These are phyloP conservation scores for Drechslera avenae DNA, from an alignment of 2,329 filamentous ascomycete species.

Conservation along the genomic window DNA sequence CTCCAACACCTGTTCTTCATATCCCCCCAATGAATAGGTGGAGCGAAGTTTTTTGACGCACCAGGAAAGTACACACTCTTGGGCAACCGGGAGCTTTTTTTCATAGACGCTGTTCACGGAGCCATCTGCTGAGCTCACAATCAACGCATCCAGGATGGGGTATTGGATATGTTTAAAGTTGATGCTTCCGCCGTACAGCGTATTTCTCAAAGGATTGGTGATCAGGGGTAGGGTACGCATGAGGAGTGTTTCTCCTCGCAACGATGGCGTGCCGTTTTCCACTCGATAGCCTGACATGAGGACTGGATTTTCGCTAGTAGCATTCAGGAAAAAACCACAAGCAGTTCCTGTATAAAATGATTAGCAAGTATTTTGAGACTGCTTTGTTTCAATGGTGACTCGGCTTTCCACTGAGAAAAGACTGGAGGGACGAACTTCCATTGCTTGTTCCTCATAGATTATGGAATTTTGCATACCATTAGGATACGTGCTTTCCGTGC, in stretches of 20 bases:
- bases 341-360: slow-evolving; percentile 8
- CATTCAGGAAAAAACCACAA: slow-evolving; percentile 37
- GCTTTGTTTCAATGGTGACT: not conserved
- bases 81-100: slow-evolving; percentile 14
- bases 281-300: slow-evolving; percentile 28
- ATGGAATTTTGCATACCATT: not conserved
- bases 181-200: slow-evolving; percentile 25
- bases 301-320: slow-evolving; percentile 15
- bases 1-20: slow-evolving; percentile 20
- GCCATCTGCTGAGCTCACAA: slow-evolving; percentile 16
- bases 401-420: not conserved
- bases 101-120: slow-evolving; percentile 13
- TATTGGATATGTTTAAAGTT: slow-evolving; percentile 22
- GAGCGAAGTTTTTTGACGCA: slow-evolving; percentile 33
- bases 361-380: not conserved
- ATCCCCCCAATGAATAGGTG: slow-evolving; percentile 16
- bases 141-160: slow-evolving; percentile 17
- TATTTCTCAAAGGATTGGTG: slow-evolving; percentile 2
- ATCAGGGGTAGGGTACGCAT: slow-evolving; percentile 23
- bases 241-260: slow-evolving; percentile 16
- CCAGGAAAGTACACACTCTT: slow-evolving; percentile 33
- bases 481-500: slow-evolving; percentile 4
- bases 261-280: not conserved
- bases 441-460: no score
- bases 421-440: no score